A percentile compares a stretch with the other conserved stretches of the same genome.
Evolutionary conservation across 495 filamentous ascomycete species (phyloP).

Genomic region (Evernia prunastri): DNA sequence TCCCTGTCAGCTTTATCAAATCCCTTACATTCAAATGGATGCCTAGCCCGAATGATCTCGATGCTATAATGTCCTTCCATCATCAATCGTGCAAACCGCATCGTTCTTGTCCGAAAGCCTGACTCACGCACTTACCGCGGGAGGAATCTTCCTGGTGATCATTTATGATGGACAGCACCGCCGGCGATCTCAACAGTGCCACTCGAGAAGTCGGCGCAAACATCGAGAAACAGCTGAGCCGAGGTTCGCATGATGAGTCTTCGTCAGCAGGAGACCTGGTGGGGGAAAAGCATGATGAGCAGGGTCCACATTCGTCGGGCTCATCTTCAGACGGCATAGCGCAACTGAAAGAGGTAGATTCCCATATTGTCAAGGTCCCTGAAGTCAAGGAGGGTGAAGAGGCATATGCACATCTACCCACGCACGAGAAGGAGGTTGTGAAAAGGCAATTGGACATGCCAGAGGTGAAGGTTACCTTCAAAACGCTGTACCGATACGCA

Average conservation of each 20-base stretch:
- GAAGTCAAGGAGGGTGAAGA: constrained; percentile 25
- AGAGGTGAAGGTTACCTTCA: constrained; percentile 55
- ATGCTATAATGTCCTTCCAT: background rate
- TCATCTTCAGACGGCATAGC: constrained; percentile 22
- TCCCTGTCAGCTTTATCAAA: too few relatives aligned
- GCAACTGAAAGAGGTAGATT: constrained; percentile 24
- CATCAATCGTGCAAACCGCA: background rate
- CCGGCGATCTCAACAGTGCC: constrained; percentile 23
- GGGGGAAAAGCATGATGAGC: constrained; percentile 20
- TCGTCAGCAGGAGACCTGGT: background rate
- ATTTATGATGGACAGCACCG: constrained; percentile 26
- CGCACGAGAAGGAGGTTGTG: constrained; percentile 60
- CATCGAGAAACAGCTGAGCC: constrained; percentile 17
- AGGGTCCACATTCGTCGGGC: constrained; percentile 17
- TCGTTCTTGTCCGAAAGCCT: background rate
- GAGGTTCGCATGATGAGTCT: background rate
- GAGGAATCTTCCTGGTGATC: background rate
- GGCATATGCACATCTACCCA: constrained; percentile 48
- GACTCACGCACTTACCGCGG: background rate
- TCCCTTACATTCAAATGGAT: too few relatives aligned
- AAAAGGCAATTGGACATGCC: constrained; percentile 65
- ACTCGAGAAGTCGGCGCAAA: constrained; percentile 19
- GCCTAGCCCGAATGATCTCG: background rate
- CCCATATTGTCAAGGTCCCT: constrained; percentile 24
- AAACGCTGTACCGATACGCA: constrained; percentile 72